Conservation (phyloP, 202 grass and related monocot genomes). For the Zizania palustris region DNA sequence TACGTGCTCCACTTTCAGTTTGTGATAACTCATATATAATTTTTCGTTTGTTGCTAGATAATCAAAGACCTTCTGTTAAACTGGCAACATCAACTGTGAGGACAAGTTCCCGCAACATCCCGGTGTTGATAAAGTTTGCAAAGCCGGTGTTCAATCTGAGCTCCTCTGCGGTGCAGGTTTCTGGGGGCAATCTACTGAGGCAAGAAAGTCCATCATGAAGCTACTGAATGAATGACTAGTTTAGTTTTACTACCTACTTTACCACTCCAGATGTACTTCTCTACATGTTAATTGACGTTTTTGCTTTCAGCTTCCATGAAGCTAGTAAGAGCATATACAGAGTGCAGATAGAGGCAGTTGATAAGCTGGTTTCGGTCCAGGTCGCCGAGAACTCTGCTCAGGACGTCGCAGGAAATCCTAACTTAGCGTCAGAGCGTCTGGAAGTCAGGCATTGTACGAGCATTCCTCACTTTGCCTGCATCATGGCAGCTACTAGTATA, state of each 20-base stretch:
- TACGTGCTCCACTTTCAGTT: background rate
- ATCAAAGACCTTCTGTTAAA: conserved; percentile 72
- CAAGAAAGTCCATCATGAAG: conserved; percentile 28
- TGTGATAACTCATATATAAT: background rate
- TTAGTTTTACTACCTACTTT: background rate
- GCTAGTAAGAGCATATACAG: conserved; percentile 80
- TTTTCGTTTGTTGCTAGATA: conserved; percentile 43
- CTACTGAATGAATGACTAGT: too few relatives aligned
- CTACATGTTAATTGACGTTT: background rate
- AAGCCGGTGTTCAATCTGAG: conserved; percentile 93
- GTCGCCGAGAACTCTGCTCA: conserved; percentile 68
- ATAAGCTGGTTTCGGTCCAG: conserved; percentile 66
- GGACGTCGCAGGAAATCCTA: conserved; percentile 86
- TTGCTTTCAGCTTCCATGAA: conserved; percentile 78
- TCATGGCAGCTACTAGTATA: background rate
- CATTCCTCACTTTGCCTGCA: background rate
- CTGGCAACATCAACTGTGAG: conserved; percentile 61
- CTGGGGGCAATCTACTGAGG: conserved; percentile 73
- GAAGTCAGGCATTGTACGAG: conserved; percentile 85
- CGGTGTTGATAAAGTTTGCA: conserved; percentile 72
- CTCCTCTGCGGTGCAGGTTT: conserved; percentile 71
- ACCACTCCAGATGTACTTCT: too few relatives aligned
- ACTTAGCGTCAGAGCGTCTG: conserved; percentile 71
- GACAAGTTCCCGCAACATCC: conserved; percentile 69
- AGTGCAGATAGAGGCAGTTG: conserved; percentile 56